Evolutionary conservation across 768 basidiomycete species (phyloP).

Genomic region (Infundibulicybe gibba): DNA sequence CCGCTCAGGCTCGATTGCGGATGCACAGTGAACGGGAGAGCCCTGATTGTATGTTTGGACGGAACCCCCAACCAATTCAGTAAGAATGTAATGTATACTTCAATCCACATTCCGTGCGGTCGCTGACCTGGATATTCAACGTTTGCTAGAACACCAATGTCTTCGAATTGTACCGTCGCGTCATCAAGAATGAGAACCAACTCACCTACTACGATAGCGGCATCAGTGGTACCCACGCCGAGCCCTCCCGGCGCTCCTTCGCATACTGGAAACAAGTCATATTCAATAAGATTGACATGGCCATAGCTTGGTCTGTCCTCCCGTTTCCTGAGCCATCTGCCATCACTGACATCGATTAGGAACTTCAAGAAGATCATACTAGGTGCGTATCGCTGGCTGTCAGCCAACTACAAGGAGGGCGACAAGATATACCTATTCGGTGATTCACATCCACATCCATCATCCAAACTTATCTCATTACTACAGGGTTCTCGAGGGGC

Average conservation of each 20-base stretch:
- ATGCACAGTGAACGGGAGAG: no score
- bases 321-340: neutral
- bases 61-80: no score
- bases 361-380: no score
- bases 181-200: constrained; percentile 17
- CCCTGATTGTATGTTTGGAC: no score
- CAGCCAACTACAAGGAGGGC: no score
- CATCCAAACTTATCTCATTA: neutral
- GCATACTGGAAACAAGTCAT: constrained; percentile 11
- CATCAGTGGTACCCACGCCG: constrained; percentile 23
- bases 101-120: neutral
- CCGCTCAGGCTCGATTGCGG: neutral
- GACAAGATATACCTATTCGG: no score
- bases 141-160: constrained; percentile 24
- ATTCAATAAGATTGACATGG: constrained; percentile 9
- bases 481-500: no score
- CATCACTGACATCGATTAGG: neutral
- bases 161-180: constrained; percentile 19
- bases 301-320: constrained; percentile 10
- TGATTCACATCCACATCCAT: neutral
- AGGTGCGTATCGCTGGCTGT: no score
- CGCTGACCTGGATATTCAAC: neutral
- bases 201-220: constrained; percentile 27
- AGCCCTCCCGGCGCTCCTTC: constrained; percentile 10
- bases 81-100: constrained; percentile 20